phyloP scores from a whole-genome alignment of 2,329 filamentous ascomycete species.

The Talaromyces atroroseus region DNA sequence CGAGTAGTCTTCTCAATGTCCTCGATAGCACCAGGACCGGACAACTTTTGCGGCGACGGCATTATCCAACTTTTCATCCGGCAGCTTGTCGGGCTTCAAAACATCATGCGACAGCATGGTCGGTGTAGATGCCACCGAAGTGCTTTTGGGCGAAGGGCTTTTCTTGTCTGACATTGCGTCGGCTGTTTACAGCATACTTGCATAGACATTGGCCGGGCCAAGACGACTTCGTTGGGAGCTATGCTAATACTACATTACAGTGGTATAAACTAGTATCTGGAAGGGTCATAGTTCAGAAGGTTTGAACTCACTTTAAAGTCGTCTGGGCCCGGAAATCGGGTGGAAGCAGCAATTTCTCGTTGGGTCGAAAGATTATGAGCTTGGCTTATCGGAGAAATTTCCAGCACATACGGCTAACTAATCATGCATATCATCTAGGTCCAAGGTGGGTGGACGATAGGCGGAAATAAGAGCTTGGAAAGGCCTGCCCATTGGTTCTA shows the following conservation, averaged over 20 bases:
- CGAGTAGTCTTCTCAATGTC: not conserved
- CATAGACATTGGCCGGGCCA: no score
- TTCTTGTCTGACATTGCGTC: not conserved
- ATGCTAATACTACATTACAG: no score
- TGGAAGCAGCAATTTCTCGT: no score
- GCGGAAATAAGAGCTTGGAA: no score
- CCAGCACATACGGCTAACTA: not conserved
- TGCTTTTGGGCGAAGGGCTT: not conserved
- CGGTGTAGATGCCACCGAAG: not conserved
- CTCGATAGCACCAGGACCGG: not conserved
- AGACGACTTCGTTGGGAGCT: no score
- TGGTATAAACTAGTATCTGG: not conserved
- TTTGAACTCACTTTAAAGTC: no score
- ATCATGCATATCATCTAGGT: no score
- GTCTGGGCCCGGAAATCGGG: not conserved
- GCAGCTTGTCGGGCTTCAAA: conserved; percentile 11
- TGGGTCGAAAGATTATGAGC: not conserved
- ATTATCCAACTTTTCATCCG: conserved; percentile 9
- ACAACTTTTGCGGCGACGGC: conserved; percentile 10
- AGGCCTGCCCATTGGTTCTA: not conserved
- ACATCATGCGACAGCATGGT: not conserved
- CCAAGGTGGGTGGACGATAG: no score
- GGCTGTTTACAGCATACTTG: no score
- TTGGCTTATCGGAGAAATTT: conserved; percentile 5
- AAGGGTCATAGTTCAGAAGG: not conserved